These are phyloP conservation scores for Diacronema lutheri DNA, from an alignment of 78 protist genomes.

Conservation along the genomic window DNA sequence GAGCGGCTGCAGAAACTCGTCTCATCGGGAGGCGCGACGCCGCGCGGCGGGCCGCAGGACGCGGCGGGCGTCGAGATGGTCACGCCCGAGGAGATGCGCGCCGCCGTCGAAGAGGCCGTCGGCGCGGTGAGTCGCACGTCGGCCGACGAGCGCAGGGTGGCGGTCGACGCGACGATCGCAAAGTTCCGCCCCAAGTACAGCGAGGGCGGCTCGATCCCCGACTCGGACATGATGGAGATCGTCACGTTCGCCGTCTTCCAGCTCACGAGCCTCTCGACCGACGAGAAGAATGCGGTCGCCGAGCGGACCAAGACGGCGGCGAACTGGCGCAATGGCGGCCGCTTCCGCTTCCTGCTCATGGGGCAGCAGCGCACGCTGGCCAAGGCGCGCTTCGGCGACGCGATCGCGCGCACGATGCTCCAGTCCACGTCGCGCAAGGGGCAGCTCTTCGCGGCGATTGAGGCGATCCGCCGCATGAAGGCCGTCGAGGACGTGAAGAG, in stretches of 20 bases:
- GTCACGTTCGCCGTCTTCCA: no score
- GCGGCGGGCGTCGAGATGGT: not conserved
- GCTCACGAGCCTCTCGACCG: no score
- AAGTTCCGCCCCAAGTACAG: not conserved
- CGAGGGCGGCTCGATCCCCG: not conserved
- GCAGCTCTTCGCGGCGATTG: not conserved
- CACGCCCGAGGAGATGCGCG: not conserved
- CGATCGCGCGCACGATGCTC: conserved; percentile 22
- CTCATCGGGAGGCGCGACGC: not conserved
- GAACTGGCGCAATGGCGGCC: not conserved
- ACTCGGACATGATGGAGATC: not conserved
- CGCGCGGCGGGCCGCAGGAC: not conserved
- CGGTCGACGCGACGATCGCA: not conserved
- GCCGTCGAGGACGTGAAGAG: conserved; percentile 24
- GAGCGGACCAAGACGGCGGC: not conserved
- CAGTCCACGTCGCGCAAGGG: no score
- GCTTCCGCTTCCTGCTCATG: no score
- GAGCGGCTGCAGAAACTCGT: conserved; percentile 29
- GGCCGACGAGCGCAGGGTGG: not conserved
- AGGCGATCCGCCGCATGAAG: conserved; percentile 1
- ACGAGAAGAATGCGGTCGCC: not conserved
- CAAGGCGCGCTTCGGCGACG: conserved; percentile 54
- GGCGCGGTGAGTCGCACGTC: not conserved
- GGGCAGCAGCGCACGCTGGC: not conserved
- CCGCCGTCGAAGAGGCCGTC: not conserved